Conservation (phyloP, 805 yeast species). For the Yamadazyma ubonensis region DNA sequence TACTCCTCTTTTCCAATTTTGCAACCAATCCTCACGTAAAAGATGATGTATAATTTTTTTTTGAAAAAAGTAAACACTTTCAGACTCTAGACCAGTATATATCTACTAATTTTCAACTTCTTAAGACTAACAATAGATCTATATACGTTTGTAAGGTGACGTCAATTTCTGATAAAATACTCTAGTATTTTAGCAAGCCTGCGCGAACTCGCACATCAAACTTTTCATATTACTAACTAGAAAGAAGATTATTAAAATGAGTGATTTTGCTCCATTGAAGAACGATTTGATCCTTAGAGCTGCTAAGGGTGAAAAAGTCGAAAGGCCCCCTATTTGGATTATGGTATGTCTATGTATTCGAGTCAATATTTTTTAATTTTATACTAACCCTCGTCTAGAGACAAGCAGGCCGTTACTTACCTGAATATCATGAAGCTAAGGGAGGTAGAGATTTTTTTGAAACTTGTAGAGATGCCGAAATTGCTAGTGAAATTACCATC, state of each 20-base stretch:
- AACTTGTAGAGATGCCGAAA: slow-evolving; percentile 91
- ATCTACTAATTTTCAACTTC: too few relatives aligned
- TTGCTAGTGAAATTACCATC: slow-evolving; percentile 90
- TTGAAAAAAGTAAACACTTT: too few relatives aligned
- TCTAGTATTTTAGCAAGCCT: not conserved
- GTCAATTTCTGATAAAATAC: not conserved
- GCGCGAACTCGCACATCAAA: slow-evolving; percentile 3
- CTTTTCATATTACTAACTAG: slow-evolving; percentile 2
- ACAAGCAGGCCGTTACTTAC: slow-evolving; percentile 93
- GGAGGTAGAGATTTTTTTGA: slow-evolving; percentile 87
- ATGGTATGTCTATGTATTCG: too few relatives aligned
- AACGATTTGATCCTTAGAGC: slow-evolving; percentile 92
- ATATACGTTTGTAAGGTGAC: too few relatives aligned
- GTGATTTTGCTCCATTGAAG: slow-evolving; percentile 69
- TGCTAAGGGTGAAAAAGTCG: slow-evolving; percentile 85
- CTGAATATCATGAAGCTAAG: slow-evolving; percentile 89
- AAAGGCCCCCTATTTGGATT: slow-evolving; percentile 97
- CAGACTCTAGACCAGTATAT: too few relatives aligned
- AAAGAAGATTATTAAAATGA: slow-evolving; percentile 16
- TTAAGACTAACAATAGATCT: too few relatives aligned
- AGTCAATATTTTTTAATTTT: too few relatives aligned
- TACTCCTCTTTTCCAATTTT: too few relatives aligned
- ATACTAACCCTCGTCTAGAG: slow-evolving; percentile 43
- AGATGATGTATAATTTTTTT: too few relatives aligned
- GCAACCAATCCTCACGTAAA: too few relatives aligned